Percentiles rank a stretch among this genome's conserved stretches.
These are phyloP conservation scores for Neofusicoccum ribis DNA, from an alignment of 2,329 filamentous ascomycete genomes.

Conservation along the genomic window DNA sequence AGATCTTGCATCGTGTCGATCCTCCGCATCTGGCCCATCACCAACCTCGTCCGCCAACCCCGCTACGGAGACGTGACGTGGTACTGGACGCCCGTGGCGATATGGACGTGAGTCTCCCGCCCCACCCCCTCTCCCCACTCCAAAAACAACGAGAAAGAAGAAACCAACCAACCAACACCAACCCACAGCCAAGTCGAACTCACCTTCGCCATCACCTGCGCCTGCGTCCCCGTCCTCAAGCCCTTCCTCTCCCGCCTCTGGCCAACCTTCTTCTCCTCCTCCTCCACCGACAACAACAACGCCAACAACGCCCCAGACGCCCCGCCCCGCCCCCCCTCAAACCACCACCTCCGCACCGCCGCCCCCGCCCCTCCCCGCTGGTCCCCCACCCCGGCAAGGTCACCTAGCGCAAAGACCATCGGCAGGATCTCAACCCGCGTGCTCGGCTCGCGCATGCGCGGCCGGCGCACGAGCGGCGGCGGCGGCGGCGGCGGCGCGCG, in stretches of 20 bases:
- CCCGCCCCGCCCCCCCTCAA: neutral
- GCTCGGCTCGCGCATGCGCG: no score
- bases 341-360: neutral
- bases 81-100: conserved; percentile 1
- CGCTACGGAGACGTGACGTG: conserved; percentile 9
- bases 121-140: no score
- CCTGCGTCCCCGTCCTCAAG: conserved; percentile 7
- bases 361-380: neutral
- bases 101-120: neutral
- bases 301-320: neutral
- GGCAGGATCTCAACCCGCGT: no score
- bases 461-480: no score
- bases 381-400: no score
- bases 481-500: no score
- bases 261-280: neutral
- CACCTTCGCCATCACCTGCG: conserved; percentile 11
- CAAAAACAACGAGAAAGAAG: no score
- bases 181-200: neutral
- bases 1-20: conserved; percentile 6
- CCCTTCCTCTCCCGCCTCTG: conserved; percentile 7
- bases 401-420: no score
- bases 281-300: no score
- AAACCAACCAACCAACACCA: neutral
- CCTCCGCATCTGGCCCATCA: conserved; percentile 2
- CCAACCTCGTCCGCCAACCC: neutral